Percentiles rank a stretch among this genome's conserved stretches.
Conservation (phyloP, 495 filamentous ascomycete species). For the Aspergillus sclerotioniger region DNA sequence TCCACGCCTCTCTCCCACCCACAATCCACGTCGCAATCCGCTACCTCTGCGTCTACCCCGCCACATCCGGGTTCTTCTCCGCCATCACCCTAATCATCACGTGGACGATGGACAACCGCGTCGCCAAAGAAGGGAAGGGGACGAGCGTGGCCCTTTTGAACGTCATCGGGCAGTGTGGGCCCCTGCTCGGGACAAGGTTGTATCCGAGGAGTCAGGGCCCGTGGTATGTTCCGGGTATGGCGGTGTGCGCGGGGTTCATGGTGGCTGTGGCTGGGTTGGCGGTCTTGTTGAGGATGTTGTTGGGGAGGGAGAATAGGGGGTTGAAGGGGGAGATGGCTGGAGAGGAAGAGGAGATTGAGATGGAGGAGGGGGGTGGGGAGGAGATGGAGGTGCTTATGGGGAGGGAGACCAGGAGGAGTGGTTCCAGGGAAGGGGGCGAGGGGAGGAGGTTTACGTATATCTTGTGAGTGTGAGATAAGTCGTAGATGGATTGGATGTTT, state of each 20-base stretch:
- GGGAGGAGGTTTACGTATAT: slow-evolving; percentile 35
- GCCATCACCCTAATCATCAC: slow-evolving; percentile 62
- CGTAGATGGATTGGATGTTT: background rate
- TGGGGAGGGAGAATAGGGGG: slow-evolving; percentile 43
- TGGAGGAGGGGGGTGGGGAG: slow-evolving; percentile 25
- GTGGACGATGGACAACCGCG: slow-evolving; percentile 64
- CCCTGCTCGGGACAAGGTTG: slow-evolving; percentile 58
- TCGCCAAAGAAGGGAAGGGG: slow-evolving; percentile 53
- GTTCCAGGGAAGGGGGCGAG: slow-evolving; percentile 26
- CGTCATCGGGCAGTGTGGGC: slow-evolving; percentile 61
- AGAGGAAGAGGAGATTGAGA: slow-evolving; percentile 25
- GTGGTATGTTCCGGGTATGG: slow-evolving; percentile 59
- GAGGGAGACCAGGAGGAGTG: slow-evolving; percentile 32
- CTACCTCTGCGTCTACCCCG: slow-evolving; percentile 58
- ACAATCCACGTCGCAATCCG: slow-evolving; percentile 39
- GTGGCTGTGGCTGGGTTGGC: slow-evolving; percentile 46
- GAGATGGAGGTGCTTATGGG: slow-evolving; percentile 43
- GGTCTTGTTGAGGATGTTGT: slow-evolving; percentile 41
- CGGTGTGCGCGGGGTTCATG: slow-evolving; percentile 59
- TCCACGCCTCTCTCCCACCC: slow-evolving; percentile 33
- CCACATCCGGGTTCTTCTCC: slow-evolving; percentile 59
- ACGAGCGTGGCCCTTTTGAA: slow-evolving; percentile 59
- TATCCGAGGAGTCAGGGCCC: slow-evolving; percentile 58
- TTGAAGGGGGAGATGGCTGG: background rate
- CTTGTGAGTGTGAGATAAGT: slow-evolving; percentile 21